Evolutionary conservation across 192 early-diverging fungal species (phyloP).

Genomic region (Backusella mclennaniae): DNA sequence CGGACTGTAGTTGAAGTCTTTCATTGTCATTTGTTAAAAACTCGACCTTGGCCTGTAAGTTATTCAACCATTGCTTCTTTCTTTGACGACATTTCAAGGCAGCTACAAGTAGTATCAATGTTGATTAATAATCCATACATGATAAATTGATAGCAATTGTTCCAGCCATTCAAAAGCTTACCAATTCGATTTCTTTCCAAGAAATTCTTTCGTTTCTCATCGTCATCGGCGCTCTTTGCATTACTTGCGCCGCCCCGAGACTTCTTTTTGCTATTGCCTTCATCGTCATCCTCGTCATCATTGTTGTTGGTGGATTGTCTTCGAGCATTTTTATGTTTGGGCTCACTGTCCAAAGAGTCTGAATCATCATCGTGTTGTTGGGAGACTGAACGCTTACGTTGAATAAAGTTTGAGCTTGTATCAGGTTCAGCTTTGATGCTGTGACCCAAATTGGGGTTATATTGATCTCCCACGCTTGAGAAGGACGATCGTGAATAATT

Average conservation of each 20-base stretch:
- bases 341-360: not conserved
- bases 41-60: conserved; percentile 73
- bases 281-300: not conserved
- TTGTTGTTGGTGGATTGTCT: not conserved
- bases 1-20: conserved; percentile 57
- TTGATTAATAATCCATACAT: conserved; percentile 3
- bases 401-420: not conserved
- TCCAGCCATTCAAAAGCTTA: conserved; percentile 23
- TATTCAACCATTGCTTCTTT: conserved; percentile 90
- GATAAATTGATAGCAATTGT: not conserved
- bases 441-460: not conserved
- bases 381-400: not conserved
- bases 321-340: not conserved
- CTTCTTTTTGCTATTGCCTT: not conserved
- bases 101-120: conserved; percentile 52
- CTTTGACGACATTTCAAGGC: conserved; percentile 92
- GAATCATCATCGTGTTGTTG: not conserved
- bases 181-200: conserved; percentile 90
- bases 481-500: not conserved
- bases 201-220: conserved; percentile 80
- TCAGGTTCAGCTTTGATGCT: not conserved
- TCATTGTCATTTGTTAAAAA: conserved; percentile 73
- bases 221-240: conserved; percentile 39
- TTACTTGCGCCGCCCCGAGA: not conserved
- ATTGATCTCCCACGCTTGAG: not conserved